phyloP scores from a whole-genome alignment of 2,329 filamentous ascomycete genomes.

The Thelonectria olida region DNA sequence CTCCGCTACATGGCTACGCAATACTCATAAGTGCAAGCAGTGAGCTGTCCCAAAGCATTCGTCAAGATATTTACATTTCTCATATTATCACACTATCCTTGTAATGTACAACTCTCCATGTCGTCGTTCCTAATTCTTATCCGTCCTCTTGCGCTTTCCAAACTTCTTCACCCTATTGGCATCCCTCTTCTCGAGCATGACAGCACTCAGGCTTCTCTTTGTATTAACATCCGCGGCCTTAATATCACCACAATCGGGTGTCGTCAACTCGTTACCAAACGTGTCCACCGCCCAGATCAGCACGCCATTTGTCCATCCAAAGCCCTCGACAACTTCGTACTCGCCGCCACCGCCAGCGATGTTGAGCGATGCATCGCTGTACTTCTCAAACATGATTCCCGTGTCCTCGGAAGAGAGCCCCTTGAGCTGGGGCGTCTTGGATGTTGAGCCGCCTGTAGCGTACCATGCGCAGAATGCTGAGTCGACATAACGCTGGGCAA shows the following conservation, averaged over 20 bases:
- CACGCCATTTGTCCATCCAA: conserved; percentile 77
- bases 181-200: conserved; percentile 58
- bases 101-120: neutral
- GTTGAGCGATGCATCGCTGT: conserved; percentile 67
- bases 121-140: neutral
- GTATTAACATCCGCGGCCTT: conserved; percentile 49
- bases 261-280: conserved; percentile 64
- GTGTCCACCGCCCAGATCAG: conserved; percentile 72
- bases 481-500: conserved; percentile 74
- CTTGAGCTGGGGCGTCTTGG: conserved; percentile 58
- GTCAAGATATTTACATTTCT: no score
- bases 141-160: conserved; percentile 38
- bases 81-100: no score
- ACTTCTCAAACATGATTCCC: conserved; percentile 78
- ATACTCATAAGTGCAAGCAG: no score
- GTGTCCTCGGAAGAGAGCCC: conserved; percentile 53
- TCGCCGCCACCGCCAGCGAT: conserved; percentile 72
- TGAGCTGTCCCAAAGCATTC: no score
- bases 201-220: conserved; percentile 51
- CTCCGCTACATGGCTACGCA: no score
- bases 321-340: conserved; percentile 75
- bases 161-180: conserved; percentile 60
- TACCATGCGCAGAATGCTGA: conserved; percentile 77
- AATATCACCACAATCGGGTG: conserved; percentile 65
- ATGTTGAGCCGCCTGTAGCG: conserved; percentile 70